Evolutionary conservation across 805 yeast genomes (phyloP), one percentile per base, ranked within the genome.

Genomic region (Yarrowia phangngaensis): DNA sequence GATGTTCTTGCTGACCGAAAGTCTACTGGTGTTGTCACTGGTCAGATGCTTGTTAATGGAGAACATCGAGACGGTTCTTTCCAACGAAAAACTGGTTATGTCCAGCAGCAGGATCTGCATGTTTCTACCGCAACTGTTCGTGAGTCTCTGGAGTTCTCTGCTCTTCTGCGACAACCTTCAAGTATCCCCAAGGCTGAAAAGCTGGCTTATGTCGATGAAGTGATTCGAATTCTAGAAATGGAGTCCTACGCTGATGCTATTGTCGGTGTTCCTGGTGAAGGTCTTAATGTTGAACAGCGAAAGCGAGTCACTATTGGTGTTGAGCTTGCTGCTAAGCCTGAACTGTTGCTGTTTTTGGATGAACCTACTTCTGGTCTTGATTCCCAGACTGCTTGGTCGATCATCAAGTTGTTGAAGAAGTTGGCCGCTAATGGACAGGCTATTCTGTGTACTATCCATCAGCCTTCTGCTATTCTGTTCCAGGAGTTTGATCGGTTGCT

Each of bases 391-490:
- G 82, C 83, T 12, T 78, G 81, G 81, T 73, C 82, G 24, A 74
- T 78, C 55, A 74, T 79, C 64, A 72, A 75, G 60, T 69, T 78
- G 63, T 70, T 78, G 76, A 71, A 78, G 63, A 75, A 75, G 56
- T 63, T 78, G 53, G 79, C 82, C 6, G 66, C 72, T 56, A 73
- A 73, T 55, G 82, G 82, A 28, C 82, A 78, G 61, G 82, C 82
- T 28, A 77, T 78, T 60, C 66, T 78, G 61, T 78, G 83, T 69
- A 84, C 94, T 17, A 84, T 84, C 56, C 92, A 84, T 65, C 94
- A 84, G 65, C 94, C 95, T 59, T 84, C 92, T 9, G 89, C 94
- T 47, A 71, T 82, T 52, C 69, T 84, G 60, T 71, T 84, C 67
- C 75, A 82, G 60, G 85, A 81, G 58, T 84, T 86, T 61, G 95